Percentiles rank a stretch among this genome's conserved stretches.
Conservation (phyloP, 1,284 basidiomycete genomes). For the Cryptococcus sp. region DNA sequence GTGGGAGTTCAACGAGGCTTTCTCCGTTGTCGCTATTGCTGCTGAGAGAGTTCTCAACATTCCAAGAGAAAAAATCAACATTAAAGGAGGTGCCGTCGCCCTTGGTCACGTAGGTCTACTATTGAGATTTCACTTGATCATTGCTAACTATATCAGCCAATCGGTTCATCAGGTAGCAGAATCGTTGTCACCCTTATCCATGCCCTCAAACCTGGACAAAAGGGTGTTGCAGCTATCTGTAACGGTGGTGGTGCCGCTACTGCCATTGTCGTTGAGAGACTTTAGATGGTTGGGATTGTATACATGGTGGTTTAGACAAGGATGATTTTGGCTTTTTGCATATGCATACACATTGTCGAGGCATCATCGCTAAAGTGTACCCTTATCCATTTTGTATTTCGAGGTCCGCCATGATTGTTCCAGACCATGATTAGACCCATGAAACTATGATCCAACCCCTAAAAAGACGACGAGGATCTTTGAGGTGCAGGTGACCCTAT, state of each 20-base stretch:
- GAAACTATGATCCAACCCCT: too few species aligned
- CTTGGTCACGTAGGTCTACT: slow-evolving; percentile 67
- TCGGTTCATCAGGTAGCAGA: slow-evolving; percentile 90
- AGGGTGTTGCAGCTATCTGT: slow-evolving; percentile 96
- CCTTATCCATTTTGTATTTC: too few species aligned
- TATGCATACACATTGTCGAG: too few species aligned
- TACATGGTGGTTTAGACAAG: too few species aligned
- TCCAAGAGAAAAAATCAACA: slow-evolving; percentile 83
- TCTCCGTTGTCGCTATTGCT: slow-evolving; percentile 88
- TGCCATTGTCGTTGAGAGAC: slow-evolving; percentile 79
- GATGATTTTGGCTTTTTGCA: too few species aligned
- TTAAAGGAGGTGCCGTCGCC: slow-evolving; percentile 88
- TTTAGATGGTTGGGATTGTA: slow-evolving; percentile 49
- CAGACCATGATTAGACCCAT: too few species aligned
- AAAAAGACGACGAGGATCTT: too few species aligned
- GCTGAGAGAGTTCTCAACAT: slow-evolving; percentile 84
- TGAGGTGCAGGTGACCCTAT: too few species aligned
- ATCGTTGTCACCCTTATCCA: slow-evolving; percentile 94
- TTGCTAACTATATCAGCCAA: slow-evolving; percentile 51
- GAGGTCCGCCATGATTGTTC: too few species aligned
- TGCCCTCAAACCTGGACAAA: slow-evolving; percentile 87
- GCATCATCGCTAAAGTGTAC: too few species aligned
- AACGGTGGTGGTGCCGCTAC: slow-evolving; percentile 94
- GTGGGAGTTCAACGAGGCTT: slow-evolving; percentile 98
- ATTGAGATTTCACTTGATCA: neutral